Evolutionary conservation across 2,329 filamentous ascomycete genomes (phyloP).

Genomic region (Cladosporium phlei): DNA sequence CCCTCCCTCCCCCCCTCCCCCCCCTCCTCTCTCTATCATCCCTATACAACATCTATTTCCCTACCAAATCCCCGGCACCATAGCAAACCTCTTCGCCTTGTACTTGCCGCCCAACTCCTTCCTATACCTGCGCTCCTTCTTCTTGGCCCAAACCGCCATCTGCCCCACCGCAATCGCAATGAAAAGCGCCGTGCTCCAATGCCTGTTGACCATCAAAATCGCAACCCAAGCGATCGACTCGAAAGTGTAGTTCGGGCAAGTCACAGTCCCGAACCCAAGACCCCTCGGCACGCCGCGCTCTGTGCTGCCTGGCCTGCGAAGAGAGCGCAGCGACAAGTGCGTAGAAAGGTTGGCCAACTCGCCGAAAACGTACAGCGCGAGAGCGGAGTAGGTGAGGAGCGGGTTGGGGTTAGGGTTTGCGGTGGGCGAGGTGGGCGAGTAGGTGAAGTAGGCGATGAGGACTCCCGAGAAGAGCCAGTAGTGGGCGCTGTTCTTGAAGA

Average conservation of each 20-base stretch:
- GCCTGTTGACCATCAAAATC: conserved; percentile 72
- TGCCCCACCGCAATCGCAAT: conserved; percentile 65
- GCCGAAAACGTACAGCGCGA: conserved; percentile 69
- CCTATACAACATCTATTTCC: background rate
- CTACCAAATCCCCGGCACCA: conserved; percentile 73
- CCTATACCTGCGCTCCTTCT: conserved; percentile 87
- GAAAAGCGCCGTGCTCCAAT: conserved; percentile 73
- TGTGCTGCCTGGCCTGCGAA: conserved; percentile 74
- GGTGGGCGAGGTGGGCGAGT: conserved; percentile 67
- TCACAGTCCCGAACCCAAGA: conserved; percentile 79
- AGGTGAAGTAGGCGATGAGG: conserved; percentile 79
- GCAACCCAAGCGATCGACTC: conserved; percentile 84
- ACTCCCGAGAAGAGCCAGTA: conserved; percentile 86
- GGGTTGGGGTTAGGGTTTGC: conserved; percentile 47
- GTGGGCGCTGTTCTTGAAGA: conserved; percentile 91
- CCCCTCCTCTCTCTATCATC: background rate
- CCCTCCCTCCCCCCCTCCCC: background rate
- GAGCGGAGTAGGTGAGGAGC: conserved; percentile 59
- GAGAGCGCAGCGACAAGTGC: conserved; percentile 70
- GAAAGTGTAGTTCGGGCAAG: conserved; percentile 96
- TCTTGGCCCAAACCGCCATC: conserved; percentile 83
- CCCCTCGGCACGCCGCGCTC: conserved; percentile 85
- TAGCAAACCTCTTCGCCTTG: conserved; percentile 84
- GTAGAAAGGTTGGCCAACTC: conserved; percentile 76
- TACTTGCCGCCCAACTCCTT: conserved; percentile 90